phyloP scores from a whole-genome alignment of 495 filamentous ascomycete genomes.

The Lichenothelia convexa region DNA sequence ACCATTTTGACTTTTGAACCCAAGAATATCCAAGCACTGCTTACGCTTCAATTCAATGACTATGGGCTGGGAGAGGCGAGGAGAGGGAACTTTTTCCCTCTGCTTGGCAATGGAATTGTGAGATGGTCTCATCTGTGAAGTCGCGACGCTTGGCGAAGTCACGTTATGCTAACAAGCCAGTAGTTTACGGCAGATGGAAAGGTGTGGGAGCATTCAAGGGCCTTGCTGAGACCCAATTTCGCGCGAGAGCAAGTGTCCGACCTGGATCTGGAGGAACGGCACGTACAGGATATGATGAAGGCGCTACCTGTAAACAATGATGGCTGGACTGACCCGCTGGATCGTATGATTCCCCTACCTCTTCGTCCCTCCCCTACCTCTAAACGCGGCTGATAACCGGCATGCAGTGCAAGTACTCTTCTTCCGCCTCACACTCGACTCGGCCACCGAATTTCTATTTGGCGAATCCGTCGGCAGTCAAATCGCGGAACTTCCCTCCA shows the following conservation, averaged over 20 bases:
- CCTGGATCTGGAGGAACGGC: conserved; percentile 60
- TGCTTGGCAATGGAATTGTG: conserved; percentile 18
- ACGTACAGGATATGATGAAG: conserved; percentile 29
- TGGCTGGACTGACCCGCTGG: conserved; percentile 32
- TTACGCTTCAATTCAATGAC: conserved; percentile 65
- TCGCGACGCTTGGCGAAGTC: not conserved
- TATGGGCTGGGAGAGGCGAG: conserved; percentile 29
- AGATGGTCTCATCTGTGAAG: too few species aligned
- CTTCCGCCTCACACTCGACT: conserved; percentile 68
- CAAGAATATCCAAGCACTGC: conserved; percentile 71
- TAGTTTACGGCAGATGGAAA: conserved; percentile 46
- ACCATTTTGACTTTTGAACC: conserved; percentile 42
- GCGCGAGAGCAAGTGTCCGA: conserved; percentile 63
- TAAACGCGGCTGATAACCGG: too few species aligned
- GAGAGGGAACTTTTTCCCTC: conserved; percentile 13
- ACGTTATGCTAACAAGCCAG: conserved; percentile 3
- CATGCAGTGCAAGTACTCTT: conserved; percentile 54
- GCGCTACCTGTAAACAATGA: conserved; percentile 6
- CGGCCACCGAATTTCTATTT: conserved; percentile 73
- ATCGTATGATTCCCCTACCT: too few species aligned
- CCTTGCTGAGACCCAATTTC: conserved; percentile 71
- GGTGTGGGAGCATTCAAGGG: conserved; percentile 53
- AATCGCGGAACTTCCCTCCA: conserved; percentile 7
- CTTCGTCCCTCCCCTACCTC: too few species aligned
- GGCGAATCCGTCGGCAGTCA: conserved; percentile 51